These are phyloP conservation scores for Phytomonas sp. DNA, from an alignment of 208 protist species.

Conservation along the genomic window DNA sequence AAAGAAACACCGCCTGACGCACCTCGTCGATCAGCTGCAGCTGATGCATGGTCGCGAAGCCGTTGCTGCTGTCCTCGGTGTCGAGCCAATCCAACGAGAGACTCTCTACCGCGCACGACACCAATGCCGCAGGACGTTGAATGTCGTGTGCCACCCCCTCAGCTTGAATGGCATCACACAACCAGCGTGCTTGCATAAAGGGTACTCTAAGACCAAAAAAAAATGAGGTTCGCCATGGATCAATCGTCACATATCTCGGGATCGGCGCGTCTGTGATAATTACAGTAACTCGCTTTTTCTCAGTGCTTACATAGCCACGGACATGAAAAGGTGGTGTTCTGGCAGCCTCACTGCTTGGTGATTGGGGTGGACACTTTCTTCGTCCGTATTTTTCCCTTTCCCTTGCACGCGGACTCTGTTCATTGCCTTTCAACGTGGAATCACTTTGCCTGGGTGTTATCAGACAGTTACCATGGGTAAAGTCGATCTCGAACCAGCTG, in stretches of 20 bases:
- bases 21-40: slow-evolving; percentile 61
- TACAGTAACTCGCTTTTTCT: slow-evolving; percentile 52
- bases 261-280: slow-evolving; percentile 40
- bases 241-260: slow-evolving; percentile 36
- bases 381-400: not conserved
- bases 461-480: slow-evolving; percentile 47
- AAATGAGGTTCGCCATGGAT: slow-evolving; percentile 31
- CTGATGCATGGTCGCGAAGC: slow-evolving; percentile 40
- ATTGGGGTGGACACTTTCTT: too few relatives aligned
- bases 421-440: slow-evolving; percentile 11
- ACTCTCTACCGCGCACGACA: slow-evolving; percentile 43
- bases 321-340: slow-evolving; percentile 34
- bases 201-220: slow-evolving; percentile 26
- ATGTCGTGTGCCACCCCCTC: too few relatives aligned
- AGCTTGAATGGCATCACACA: not conserved
- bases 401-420: not conserved
- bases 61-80: slow-evolving; percentile 38
- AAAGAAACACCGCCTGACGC: slow-evolving; percentile 24
- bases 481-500: slow-evolving; percentile 75
- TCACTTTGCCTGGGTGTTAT: slow-evolving; percentile 21
- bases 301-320: slow-evolving; percentile 43
- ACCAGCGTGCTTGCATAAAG: slow-evolving; percentile 39
- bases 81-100: slow-evolving; percentile 36
- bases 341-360: not conserved
- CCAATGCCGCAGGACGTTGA: slow-evolving; percentile 12